These are phyloP conservation scores for Tolypocladium amazonense DNA, from an alignment of 2,329 filamentous ascomycete species.

Conservation along the genomic window DNA sequence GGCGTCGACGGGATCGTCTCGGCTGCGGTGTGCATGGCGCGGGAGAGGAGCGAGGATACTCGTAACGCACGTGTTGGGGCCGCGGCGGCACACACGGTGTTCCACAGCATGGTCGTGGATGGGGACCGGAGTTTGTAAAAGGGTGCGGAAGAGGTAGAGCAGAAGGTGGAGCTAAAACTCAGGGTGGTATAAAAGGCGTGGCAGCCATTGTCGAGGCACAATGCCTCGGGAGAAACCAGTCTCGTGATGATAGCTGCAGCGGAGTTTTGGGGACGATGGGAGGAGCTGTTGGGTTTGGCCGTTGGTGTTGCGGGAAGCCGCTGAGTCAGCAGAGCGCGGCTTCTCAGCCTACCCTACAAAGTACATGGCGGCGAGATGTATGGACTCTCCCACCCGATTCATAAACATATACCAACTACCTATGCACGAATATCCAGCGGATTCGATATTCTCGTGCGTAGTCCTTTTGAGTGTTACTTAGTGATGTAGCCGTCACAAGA, in stretches of 20 bases:
- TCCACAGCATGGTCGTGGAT: neutral
- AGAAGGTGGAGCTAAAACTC: constrained; percentile 2
- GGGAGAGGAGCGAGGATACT: constrained; percentile 3
- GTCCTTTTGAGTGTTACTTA: no score
- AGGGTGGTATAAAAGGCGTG: constrained; percentile 4
- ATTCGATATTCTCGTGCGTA: no score
- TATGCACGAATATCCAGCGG: no score
- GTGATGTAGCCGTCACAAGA: no score
- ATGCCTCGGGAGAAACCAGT: constrained; percentile 12
- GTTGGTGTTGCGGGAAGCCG: neutral
- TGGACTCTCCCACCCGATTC: no score
- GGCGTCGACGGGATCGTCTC: constrained; percentile 44
- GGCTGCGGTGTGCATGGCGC: constrained; percentile 10
- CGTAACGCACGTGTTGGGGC: neutral
- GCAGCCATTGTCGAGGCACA: constrained; percentile 20
- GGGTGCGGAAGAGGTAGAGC: neutral
- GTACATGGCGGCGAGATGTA: no score
- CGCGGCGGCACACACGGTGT: neutral
- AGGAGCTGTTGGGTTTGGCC: neutral
- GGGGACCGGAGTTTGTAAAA: neutral
- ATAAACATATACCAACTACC: no score
- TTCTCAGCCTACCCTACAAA: neutral
- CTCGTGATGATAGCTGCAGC: constrained; percentile 38
- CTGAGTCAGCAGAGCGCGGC: neutral
- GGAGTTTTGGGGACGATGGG: constrained; percentile 30